These are phyloP conservation scores for Dendrocalamus sinicus DNA, from an alignment of 176 grass and related monocot genomes.

Conservation along the genomic window DNA sequence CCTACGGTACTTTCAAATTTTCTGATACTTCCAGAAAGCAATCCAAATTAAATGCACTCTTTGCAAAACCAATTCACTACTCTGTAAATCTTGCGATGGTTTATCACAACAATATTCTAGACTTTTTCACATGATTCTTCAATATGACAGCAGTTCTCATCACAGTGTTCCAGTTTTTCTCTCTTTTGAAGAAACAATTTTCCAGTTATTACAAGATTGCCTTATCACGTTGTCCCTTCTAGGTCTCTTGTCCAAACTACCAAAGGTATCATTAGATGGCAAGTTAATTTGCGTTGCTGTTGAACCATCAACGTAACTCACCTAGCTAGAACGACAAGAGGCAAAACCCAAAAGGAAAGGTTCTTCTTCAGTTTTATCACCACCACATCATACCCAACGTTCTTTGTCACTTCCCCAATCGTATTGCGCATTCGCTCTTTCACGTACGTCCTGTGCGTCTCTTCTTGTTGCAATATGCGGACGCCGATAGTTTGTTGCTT, in stretches of 20 bases:
- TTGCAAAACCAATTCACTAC: no score
- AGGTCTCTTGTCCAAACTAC: not conserved
- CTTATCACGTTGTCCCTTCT: not conserved
- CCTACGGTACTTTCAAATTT: no score
- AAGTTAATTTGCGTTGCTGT: not conserved
- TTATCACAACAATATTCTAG: no score
- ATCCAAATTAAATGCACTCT: no score
- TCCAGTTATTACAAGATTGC: not conserved
- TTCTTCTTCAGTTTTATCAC: not conserved
- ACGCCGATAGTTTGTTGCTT: not conserved
- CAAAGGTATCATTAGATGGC: not conserved
- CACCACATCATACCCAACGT: not conserved
- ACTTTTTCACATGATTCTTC: no score
- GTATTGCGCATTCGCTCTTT: not conserved
- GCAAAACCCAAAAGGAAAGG: not conserved
- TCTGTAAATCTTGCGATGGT: no score
- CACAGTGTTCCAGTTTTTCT: not conserved
- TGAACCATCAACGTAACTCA: not conserved
- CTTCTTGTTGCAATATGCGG: not conserved
- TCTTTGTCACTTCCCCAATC: not conserved
- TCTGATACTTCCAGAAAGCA: no score
- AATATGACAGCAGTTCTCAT: not conserved
- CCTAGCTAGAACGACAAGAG: not conserved
- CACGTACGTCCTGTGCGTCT: no score
- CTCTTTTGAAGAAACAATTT: not conserved